Percentiles rank a stretch among this genome's conserved stretches.
Evolutionary conservation across 345 rosid species (phyloP).

Genomic region (Brassica cretica): DNA sequence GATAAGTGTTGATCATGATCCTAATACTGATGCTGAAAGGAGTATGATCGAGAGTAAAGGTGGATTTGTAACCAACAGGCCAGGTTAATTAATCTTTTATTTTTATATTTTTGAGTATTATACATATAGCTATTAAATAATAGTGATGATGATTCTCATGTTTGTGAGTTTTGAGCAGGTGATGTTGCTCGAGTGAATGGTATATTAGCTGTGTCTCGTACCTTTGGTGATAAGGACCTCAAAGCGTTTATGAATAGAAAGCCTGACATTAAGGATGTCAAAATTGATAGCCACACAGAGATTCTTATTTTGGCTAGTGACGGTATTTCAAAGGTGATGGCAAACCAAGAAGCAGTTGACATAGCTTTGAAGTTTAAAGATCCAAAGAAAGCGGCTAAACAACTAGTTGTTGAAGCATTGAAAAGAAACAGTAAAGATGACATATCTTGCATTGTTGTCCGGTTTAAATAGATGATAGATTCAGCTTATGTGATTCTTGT

Average conservation of each 20-base stretch:
- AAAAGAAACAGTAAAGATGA: slow-evolving; percentile 61
- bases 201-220: slow-evolving; percentile 76
- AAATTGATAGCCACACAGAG: slow-evolving; percentile 44
- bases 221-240: slow-evolving; percentile 75
- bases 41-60: slow-evolving; percentile 66
- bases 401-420: slow-evolving; percentile 48
- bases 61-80: slow-evolving; percentile 79
- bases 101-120: neutral
- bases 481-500: neutral
- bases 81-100: slow-evolving; percentile 44
- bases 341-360: slow-evolving; percentile 61
- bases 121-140: neutral
- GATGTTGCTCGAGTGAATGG: slow-evolving; percentile 82
- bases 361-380: slow-evolving; percentile 53
- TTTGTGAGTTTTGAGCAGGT: slow-evolving; percentile 43
- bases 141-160: neutral
- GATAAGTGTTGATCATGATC: slow-evolving; percentile 69
- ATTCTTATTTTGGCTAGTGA: slow-evolving; percentile 67
- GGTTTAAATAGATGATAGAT: slow-evolving; percentile 44
- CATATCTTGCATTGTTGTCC: slow-evolving; percentile 67
- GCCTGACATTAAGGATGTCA: slow-evolving; percentile 52
- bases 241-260: slow-evolving; percentile 64
- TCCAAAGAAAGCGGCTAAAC: slow-evolving; percentile 56
- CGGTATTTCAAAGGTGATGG: slow-evolving; percentile 73
- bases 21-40: slow-evolving; percentile 52